phyloP scores from a whole-genome alignment of 1,284 basidiomycete genomes.

The Peniophora sp. region DNA sequence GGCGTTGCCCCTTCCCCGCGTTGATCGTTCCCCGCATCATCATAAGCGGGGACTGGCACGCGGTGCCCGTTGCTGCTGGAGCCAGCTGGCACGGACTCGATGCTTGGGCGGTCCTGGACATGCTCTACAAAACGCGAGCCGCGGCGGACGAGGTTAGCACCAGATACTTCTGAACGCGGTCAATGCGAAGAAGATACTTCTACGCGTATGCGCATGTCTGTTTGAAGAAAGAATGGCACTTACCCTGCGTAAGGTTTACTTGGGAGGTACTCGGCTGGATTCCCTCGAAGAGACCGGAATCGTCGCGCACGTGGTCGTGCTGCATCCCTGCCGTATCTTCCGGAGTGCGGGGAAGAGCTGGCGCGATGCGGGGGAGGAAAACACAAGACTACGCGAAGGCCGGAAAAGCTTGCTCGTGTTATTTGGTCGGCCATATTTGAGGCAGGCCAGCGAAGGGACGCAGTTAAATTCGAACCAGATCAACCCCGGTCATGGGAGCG shows the following conservation, averaged over 20 bases:
- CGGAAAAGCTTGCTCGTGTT: no score
- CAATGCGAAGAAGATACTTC: no score
- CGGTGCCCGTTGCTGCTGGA: no score
- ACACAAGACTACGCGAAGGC: background rate
- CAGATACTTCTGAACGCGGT: background rate
- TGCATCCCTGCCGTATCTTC: background rate
- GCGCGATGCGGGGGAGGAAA: background rate
- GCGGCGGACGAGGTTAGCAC: background rate
- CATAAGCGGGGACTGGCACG: no score
- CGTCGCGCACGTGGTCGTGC: background rate
- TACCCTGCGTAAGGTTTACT: background rate
- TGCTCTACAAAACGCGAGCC: background rate
- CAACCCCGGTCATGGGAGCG: no score
- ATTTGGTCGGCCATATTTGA: no score
- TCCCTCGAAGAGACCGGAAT: background rate
- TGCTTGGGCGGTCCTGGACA: background rate
- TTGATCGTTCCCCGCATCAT: background rate
- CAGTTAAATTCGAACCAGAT: no score
- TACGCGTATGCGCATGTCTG: background rate
- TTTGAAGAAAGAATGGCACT: no score
- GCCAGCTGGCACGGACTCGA: background rate
- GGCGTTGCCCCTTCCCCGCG: background rate
- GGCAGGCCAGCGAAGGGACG: no score
- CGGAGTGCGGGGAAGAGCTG: background rate
- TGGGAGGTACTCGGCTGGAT: background rate